These are phyloP conservation scores for Nemophila menziesii DNA, from an alignment of 257 asterid species.

Conservation along the genomic window DNA sequence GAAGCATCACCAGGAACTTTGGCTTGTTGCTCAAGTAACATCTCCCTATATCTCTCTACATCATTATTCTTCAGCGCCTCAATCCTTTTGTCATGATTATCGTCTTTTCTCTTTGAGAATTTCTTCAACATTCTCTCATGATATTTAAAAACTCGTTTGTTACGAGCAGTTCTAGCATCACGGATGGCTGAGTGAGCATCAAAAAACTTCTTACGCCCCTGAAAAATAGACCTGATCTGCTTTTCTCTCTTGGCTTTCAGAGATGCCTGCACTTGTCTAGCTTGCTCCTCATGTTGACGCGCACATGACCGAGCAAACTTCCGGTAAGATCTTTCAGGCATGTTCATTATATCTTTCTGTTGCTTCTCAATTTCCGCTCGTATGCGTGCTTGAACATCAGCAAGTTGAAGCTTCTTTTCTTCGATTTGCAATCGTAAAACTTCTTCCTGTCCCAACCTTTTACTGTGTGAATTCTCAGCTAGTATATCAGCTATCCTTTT, in stretches of 20 bases:
- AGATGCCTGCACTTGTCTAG: constrained; percentile 84
- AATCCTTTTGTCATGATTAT: constrained; percentile 79
- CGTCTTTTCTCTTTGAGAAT: constrained; percentile 84
- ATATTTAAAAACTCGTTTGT: constrained; percentile 94
- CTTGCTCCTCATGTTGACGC: constrained; percentile 89
- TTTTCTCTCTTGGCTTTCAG: constrained; percentile 83
- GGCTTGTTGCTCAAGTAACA: constrained; percentile 82
- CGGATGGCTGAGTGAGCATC: constrained; percentile 97
- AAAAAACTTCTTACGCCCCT: constrained; percentile 98
- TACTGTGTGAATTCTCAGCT: constrained; percentile 85
- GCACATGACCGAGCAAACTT: constrained; percentile 89
- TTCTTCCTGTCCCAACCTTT: constrained; percentile 86
- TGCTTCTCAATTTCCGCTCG: constrained; percentile 93
- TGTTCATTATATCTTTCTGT: constrained; percentile 89
- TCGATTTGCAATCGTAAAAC: constrained; percentile 82
- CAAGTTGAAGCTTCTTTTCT: constrained; percentile 85
- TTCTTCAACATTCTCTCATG: constrained; percentile 92
- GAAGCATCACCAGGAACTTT: constrained; percentile 72
- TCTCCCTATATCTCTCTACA: constrained; percentile 92
- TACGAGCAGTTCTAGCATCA: constrained; percentile 96
- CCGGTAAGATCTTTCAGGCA: constrained; percentile 97
- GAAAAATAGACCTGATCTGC: constrained; percentile 84
- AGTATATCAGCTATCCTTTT: constrained; percentile 35
- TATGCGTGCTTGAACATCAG: constrained; percentile 82
- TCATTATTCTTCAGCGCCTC: constrained; percentile 97